Evolutionary conservation across 257 asterid species (phyloP).

Genomic region (Petunia secreta): DNA sequence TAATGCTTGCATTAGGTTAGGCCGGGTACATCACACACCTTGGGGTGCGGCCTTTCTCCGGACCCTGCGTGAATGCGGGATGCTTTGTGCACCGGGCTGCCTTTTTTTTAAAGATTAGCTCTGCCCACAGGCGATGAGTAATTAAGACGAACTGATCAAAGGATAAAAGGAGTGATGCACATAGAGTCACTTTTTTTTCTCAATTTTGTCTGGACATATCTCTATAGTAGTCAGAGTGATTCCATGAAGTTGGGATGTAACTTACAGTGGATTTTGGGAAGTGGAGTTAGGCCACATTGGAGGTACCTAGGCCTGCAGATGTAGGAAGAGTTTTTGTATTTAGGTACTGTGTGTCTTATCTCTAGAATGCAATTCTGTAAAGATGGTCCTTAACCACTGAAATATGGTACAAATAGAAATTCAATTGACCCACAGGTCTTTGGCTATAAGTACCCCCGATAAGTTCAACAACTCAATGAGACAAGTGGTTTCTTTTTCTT

Average conservation of each 20-base stretch:
- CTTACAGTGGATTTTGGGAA: slow-evolving; percentile 9
- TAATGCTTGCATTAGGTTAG: no score
- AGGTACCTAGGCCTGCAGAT: neutral
- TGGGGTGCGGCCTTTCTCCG: no score
- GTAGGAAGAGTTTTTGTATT: neutral
- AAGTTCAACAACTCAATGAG: slow-evolving; percentile 9
- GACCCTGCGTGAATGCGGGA: no score
- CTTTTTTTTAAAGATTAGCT: neutral
- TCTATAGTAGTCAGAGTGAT: slow-evolving; percentile 4
- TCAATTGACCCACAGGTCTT: neutral
- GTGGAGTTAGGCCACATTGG: neutral
- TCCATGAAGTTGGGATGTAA: slow-evolving; percentile 10
- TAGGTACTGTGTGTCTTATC: slow-evolving; percentile 1
- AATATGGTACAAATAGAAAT: neutral
- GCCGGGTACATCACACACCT: no score
- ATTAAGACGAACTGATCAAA: neutral
- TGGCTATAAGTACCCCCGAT: neutral
- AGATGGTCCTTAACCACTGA: slow-evolving; percentile 15
- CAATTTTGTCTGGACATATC: neutral
- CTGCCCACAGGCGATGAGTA: neutral
- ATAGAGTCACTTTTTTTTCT: neutral
- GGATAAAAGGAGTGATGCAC: neutral
- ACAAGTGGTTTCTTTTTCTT: slow-evolving; percentile 5
- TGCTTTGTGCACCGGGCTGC: no score
- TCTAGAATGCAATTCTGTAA: neutral